Evolutionary conservation across 176 grass and related monocot species (phyloP), one percentile per base, ranked within the genome.

Genomic region (Themeda triandra): DNA sequence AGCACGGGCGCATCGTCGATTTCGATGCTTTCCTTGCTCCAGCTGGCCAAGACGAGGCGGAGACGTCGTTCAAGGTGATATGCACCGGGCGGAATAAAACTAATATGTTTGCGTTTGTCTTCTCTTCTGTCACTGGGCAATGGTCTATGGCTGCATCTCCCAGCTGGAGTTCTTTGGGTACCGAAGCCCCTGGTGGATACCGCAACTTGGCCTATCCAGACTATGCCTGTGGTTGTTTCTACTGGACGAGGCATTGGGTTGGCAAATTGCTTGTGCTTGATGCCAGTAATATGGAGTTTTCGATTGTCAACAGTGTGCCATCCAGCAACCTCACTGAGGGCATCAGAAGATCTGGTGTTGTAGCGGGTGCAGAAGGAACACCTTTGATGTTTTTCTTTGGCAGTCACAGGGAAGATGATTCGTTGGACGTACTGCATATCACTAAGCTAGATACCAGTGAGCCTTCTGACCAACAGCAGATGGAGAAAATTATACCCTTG

Each of bases 151-250:
- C 29, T 33, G 28, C 73, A 54, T 53, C 73, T 35, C 41, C 59
- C 18, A 87, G n/a, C 60, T 87, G 59, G 59, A 59, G 25, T 9
- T 80, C 77, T 24, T 66, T 86, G 58, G 77, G 58, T 44, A 74
- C 30, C 2, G 10, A 33, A 29, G 45, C 82, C 71, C 17, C 18
- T 24, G 8, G 24, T 24, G 8, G 24, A 3, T 1, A 2, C 10
- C 18, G 12, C 2, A 17, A 10, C 54, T n/a, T 71, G 5, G 12
- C 10, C 10, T 9, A 2, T 37, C 68, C 6, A 5, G 18, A 73
- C 9, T 74, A 31, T 13, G 46, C 23, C 2, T 5, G 15, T 4
- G 77, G 58, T 44, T 75, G 77, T 25, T 81, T 80, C 77, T 86
- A 66, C 77, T 86, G 85, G 77, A 45, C 41, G 3, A 9, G 23